Base-by-base conservation (phyloP, 306 rosid species). In the Bauhinia variegata region DNA sequence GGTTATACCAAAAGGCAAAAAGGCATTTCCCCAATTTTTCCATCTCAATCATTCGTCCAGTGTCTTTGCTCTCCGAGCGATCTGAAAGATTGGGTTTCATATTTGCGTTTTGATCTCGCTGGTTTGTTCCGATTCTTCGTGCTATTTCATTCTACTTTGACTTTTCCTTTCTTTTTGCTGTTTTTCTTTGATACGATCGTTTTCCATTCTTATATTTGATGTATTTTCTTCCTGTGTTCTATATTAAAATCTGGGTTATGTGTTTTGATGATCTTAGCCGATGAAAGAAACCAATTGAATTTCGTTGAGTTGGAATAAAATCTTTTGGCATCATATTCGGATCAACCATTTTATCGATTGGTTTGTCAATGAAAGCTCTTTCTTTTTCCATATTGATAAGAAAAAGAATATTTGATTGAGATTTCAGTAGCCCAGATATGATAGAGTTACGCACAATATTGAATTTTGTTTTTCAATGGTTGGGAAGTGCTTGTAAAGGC, bases 121-220 rank as follows among this genome's bases (percentile, higher is more conserved):
- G 82, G 88, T 85, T 63, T 60, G 88, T 77, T 73, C 36, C 67
- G 61, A 11, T 47, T 34, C 41, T 73, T 42, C 37, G 1, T 47
- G 36, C n/a, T 44, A 13, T 34, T 7, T 47, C 34, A 50, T 28
- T 23, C 39, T 4, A 43, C 34, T 46, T 46, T 30, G 17, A 31
- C n/a, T 31, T 13, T 42, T 30, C 19, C 6, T 7, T 65, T 65
- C 16, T 17, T 18, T 0, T 34, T 33, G 12, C 9, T 56, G 11
- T 8, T 13, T 10, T 14, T 38, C 44, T 48, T 9, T 14, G 52
- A 17, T 15, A 47, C 3, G 13, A 11, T 7, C 41, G 17, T 51
- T 16, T 30, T 0, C 30, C 52, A 18, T 15, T 64, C 15, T 48
- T 13, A 30, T 2, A 30, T 2, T 37, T 13, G 28, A 23, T 23